Evolutionary conservation across 495 filamentous ascomycete genomes (phyloP), one percentile per base, ranked within the genome.

Genomic region (Aspergillus sclerotioniger): DNA sequence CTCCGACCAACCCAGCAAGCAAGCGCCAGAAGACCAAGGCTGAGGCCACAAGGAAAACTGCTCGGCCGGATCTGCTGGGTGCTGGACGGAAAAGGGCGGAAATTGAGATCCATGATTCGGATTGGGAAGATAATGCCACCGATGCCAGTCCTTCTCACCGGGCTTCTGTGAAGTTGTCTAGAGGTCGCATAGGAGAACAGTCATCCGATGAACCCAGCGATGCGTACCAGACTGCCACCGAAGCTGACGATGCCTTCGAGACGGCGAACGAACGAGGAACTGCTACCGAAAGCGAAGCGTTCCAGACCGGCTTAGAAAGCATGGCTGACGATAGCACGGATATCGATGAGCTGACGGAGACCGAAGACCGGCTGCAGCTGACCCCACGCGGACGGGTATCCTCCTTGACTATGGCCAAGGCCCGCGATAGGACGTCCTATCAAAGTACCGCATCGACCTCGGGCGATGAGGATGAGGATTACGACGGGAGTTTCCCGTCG

Each of bases 401-500:
- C 3, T 71, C 77, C 19, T 64, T 83, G 25, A 55, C 64, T 4
- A 70, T 79, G 58, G 61, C 67, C 33, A 84, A 81, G 67, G 59
- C 77, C 46, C 77, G 81, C 43, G 83, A 85, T 59, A 82, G 85
- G 4, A 76, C 77, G 47, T 92, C 91, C 6, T 90, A 87, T 66
- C 80, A 87, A 60, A 97, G 92, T 75, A 96, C 92, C 6, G 93
- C 92, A 17, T 96, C 93, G 9, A 92, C 89, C 5, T 92, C 90
- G 21, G 86, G 79, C 20, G 92, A 96, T 56, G 91, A 96, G 21
- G 86, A 86, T 46, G 84, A 87, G 25, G 83, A 81, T 53, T 71
- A 77, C 21, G 77, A 79, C 32, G 60, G 53, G 19, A 76, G 75
- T 6, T 61, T 83, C 15, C 82, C 77, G 50, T 91, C 89, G 3